phyloP scores from a whole-genome alignment of 257 asterid genomes.

The Buddleja alternifolia region DNA sequence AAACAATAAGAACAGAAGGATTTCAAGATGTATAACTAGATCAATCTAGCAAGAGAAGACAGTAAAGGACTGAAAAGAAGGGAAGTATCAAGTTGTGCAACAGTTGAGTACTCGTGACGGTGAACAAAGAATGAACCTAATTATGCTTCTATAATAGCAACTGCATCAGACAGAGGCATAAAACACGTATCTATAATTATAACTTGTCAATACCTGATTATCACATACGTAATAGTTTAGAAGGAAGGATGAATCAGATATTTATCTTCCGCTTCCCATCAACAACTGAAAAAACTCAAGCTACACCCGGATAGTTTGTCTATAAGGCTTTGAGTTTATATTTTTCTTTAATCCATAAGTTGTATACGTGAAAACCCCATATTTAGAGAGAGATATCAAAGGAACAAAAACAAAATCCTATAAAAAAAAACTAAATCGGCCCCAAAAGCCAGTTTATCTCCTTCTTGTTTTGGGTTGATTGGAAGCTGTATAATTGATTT shows the following conservation, averaged over 20 bases:
- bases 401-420: not conserved
- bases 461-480: not conserved
- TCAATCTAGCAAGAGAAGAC: conserved; percentile 5
- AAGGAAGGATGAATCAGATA: no score
- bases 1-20: conserved; percentile 7
- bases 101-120: no score
- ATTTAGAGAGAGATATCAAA: not conserved
- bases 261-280: no score
- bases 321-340: not conserved
- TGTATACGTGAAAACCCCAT: not conserved
- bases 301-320: no score
- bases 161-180: no score
- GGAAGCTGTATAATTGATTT: not conserved
- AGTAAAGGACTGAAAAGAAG: not conserved
- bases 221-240: no score
- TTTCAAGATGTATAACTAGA: not conserved
- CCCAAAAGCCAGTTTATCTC: not conserved
- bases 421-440: conserved; percentile 13
- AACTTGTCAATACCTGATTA: no score
- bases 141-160: no score
- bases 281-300: no score
- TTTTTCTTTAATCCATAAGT: not conserved
- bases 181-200: no score
- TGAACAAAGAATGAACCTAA: no score
- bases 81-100: no score